Evolutionary conservation across 2,329 filamentous ascomycete genomes (phyloP).

Genomic region (Colletotrichum echinochloae): DNA sequence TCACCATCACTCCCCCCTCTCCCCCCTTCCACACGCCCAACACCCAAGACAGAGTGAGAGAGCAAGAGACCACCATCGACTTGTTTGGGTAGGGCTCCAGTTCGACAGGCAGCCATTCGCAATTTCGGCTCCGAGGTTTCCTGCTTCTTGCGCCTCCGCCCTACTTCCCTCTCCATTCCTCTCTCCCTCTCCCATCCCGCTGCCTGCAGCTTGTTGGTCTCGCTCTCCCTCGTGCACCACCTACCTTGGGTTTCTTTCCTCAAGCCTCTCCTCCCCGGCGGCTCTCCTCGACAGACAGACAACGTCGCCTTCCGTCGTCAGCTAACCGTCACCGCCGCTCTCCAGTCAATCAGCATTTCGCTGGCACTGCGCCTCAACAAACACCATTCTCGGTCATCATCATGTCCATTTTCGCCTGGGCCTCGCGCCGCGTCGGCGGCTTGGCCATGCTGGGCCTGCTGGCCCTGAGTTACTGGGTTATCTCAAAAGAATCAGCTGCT

Average conservation of each 20-base stretch:
- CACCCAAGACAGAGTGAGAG: slow-evolving; percentile 10
- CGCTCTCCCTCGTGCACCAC: slow-evolving; percentile 31
- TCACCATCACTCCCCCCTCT: slow-evolving; percentile 37
- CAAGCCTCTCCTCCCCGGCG: slow-evolving; percentile 20
- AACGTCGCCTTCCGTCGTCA: slow-evolving; percentile 33
- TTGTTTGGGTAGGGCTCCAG: slow-evolving; percentile 33
- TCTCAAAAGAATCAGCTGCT: slow-evolving; percentile 61
- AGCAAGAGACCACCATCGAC: slow-evolving; percentile 27
- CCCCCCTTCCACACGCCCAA: slow-evolving; percentile 2
- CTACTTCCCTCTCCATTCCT: slow-evolving; percentile 36
- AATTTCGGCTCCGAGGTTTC: slow-evolving; percentile 31
- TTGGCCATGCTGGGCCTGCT: slow-evolving; percentile 65
- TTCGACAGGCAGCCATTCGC: slow-evolving; percentile 23
- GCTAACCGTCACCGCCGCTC: slow-evolving; percentile 17
- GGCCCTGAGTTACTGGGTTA: slow-evolving; percentile 66
- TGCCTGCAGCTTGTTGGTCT: slow-evolving; percentile 34
- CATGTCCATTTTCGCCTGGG: slow-evolving; percentile 69
- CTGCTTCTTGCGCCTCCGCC: slow-evolving; percentile 19
- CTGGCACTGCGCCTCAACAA: slow-evolving; percentile 26
- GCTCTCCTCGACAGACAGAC: slow-evolving; percentile 26
- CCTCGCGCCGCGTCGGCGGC: slow-evolving; percentile 65
- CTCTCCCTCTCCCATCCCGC: slow-evolving; percentile 23
- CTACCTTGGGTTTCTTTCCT: slow-evolving; percentile 21
- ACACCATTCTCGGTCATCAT: slow-evolving; percentile 38
- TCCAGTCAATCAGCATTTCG: slow-evolving; percentile 15